Evolutionary conservation across 306 rosid genomes (phyloP).

Genomic region (Citrullus colocynthis): DNA sequence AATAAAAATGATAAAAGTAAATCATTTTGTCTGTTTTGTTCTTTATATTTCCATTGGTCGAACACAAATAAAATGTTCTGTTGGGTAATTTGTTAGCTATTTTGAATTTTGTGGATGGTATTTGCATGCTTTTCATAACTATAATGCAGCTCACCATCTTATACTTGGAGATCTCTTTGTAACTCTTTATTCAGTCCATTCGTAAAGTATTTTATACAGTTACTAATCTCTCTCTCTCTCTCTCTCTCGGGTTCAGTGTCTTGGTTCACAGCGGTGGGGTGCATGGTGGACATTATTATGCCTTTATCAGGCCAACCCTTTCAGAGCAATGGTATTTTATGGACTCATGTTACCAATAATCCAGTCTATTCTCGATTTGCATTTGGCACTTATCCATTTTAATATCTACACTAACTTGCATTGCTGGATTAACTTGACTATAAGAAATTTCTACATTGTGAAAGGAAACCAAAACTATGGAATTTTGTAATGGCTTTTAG

Average conservation of each 20-base stretch:
- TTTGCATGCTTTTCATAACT: not conserved
- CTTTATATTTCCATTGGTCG: not conserved
- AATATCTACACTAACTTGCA: too few species aligned
- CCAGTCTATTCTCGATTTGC: not conserved
- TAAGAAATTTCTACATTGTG: not conserved
- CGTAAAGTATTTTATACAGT: slow-evolving; percentile 6
- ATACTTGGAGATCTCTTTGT: not conserved
- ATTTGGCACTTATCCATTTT: not conserved
- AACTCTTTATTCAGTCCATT: not conserved
- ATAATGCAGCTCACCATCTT: not conserved
- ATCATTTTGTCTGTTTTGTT: not conserved
- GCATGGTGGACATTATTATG: slow-evolving; percentile 98
- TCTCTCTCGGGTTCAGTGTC: slow-evolving; percentile 42
- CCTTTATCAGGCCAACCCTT: slow-evolving; percentile 94
- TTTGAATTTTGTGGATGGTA: not conserved
- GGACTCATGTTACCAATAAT: not conserved
- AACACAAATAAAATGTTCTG: not conserved
- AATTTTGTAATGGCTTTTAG: not conserved
- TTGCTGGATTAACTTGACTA: not conserved
- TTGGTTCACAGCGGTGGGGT: slow-evolving; percentile 99
- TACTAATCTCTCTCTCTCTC: not conserved
- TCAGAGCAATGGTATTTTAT: slow-evolving; percentile 67
- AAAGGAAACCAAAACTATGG: not conserved
- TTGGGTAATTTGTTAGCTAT: not conserved
- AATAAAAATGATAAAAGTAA: not conserved